Percentiles rank a stretch among this genome's conserved stretches.
Evolutionary conservation across 1,284 basidiomycete genomes (phyloP).

Genomic region (Cryptococcus sp.): DNA sequence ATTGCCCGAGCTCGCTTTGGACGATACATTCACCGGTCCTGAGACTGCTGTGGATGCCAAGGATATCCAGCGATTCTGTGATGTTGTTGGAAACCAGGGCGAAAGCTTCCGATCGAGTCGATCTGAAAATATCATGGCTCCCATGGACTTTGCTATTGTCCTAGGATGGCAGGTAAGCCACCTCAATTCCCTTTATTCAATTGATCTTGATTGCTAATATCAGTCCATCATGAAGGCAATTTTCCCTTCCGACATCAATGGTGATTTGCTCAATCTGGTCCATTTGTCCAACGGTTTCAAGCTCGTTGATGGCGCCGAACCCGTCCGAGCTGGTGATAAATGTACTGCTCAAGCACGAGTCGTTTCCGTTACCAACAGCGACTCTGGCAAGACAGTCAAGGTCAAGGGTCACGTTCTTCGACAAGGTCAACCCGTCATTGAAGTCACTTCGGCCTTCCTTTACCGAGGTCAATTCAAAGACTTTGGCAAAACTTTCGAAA

Average conservation of each 20-base stretch:
- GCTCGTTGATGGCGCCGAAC: slow-evolving; percentile 69
- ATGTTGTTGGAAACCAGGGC: slow-evolving; percentile 86
- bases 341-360: slow-evolving; percentile 88
- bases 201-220: slow-evolving; percentile 11
- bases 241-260: slow-evolving; percentile 86
- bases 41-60: slow-evolving; percentile 71
- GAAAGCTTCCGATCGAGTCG: slow-evolving; percentile 81
- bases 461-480: slow-evolving; percentile 93
- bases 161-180: slow-evolving; percentile 86
- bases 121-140: slow-evolving; percentile 68
- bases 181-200: not conserved
- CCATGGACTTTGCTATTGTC: slow-evolving; percentile 99
- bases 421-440: slow-evolving; percentile 73
- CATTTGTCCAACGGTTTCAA: slow-evolving; percentile 97
- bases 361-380: slow-evolving; percentile 82
- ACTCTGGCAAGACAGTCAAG: slow-evolving; percentile 89
- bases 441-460: slow-evolving; percentile 92
- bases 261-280: slow-evolving; percentile 90
- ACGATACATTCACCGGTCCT: slow-evolving; percentile 72
- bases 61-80: slow-evolving; percentile 84
- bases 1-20: slow-evolving; percentile 69
- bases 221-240: slow-evolving; percentile 95
- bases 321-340: slow-evolving; percentile 78
- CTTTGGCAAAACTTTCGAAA: slow-evolving; percentile 94
- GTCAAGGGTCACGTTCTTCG: slow-evolving; percentile 83